A percentile compares a stretch with the other conserved stretches of the same genome.
These are phyloP conservation scores for Limnomonas spitsbergensis DNA, from an alignment of 139 green algal species.

Conservation along the genomic window DNA sequence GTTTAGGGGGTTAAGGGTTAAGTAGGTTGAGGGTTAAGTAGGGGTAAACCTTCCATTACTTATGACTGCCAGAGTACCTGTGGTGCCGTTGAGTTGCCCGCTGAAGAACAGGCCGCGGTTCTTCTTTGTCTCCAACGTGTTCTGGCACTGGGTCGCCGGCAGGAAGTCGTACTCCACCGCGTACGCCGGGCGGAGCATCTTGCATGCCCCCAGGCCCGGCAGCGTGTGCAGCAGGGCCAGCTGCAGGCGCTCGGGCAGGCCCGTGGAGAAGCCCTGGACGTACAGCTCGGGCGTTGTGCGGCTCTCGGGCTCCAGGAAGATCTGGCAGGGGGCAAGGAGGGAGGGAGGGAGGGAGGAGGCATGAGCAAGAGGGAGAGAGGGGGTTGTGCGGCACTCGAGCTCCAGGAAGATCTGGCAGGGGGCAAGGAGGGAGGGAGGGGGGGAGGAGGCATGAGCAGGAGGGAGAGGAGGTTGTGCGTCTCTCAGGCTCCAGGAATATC, in stretches of 20 bases:
- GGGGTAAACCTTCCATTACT: no score
- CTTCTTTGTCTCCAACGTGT: slow-evolving; percentile 88
- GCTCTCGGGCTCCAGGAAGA: slow-evolving; percentile 96
- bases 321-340: slow-evolving; percentile 38
- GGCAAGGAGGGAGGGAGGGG: not conserved
- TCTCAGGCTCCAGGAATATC: slow-evolving; percentile 96
- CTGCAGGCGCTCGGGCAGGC: slow-evolving; percentile 84
- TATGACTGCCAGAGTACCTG: slow-evolving; percentile 41
- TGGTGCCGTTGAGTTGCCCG: slow-evolving; percentile 98
- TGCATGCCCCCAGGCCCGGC: slow-evolving; percentile 75
- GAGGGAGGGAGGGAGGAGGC: not conserved
- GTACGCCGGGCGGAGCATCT: slow-evolving; percentile 85
- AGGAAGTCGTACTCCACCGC: slow-evolving; percentile 99
- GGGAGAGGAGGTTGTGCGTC: slow-evolving; percentile 78
- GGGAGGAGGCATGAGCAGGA: not conserved
- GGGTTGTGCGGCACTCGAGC: slow-evolving; percentile 87
- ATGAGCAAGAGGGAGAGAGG: no score
- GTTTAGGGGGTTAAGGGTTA: no score
- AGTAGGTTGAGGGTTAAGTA: no score
- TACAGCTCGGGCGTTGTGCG: slow-evolving; percentile 93
- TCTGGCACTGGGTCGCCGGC: slow-evolving; percentile 83
- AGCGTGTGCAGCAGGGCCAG: slow-evolving; percentile 89
- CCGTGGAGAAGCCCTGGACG: slow-evolving; percentile 54
- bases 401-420: slow-evolving; percentile 88
- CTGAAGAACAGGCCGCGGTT: slow-evolving; percentile 91